phyloP scores from a whole-genome alignment of 2,329 filamentous ascomycete genomes.

The Neoascochyta sp. region DNA sequence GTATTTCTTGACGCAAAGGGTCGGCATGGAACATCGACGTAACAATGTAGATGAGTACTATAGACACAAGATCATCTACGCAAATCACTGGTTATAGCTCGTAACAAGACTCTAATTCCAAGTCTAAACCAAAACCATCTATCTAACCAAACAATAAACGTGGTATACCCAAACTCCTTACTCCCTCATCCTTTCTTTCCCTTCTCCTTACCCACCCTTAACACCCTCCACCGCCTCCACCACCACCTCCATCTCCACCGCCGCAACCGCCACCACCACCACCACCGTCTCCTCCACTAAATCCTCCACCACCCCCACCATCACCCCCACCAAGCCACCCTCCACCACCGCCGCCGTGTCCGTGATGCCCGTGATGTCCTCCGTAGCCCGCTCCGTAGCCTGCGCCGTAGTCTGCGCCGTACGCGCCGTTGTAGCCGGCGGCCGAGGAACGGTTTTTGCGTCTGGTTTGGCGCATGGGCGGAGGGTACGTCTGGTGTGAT shows the following conservation, averaged over 20 bases:
- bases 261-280: conserved; percentile 5
- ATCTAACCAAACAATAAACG: too few species aligned
- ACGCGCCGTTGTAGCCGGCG: conserved; percentile 1
- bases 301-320: conserved; percentile 11
- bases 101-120: too few species aligned
- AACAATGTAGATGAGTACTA: too few species aligned
- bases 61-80: too few species aligned
- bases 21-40: too few species aligned
- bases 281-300: conserved; percentile 7
- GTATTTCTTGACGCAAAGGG: too few species aligned
- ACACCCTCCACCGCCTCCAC: conserved; percentile 9
- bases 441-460: not conserved
- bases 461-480: conserved; percentile 12
- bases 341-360: conserved; percentile 2
- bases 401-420: conserved; percentile 1
- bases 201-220: conserved; percentile 1
- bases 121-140: too few species aligned
- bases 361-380: conserved; percentile 1
- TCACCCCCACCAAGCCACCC: conserved; percentile 6
- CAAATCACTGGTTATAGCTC: too few species aligned
- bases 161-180: too few species aligned
- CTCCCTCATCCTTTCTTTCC: too few species aligned
- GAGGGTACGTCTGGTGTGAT: conserved; percentile 9
- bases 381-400: conserved; percentile 1
- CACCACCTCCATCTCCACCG: conserved; percentile 6